Percentiles rank a stretch among this genome's conserved stretches.
phyloP scores from a whole-genome alignment of 225 moss, liverwort and hornwort species.

The Anthoceros angustus region DNA sequence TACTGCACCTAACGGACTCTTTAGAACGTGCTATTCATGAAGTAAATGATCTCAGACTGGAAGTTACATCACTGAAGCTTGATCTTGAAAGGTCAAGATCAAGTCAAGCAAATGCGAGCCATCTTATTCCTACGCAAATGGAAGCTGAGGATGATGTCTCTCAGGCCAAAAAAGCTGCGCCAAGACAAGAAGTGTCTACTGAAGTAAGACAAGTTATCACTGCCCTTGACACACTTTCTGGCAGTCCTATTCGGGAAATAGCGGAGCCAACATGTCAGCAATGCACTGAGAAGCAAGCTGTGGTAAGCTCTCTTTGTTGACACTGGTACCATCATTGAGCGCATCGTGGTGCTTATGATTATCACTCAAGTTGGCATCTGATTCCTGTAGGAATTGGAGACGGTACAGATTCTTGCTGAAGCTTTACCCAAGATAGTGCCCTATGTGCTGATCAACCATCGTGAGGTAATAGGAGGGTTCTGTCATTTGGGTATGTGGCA shows the following conservation, averaged over 20 bases:
- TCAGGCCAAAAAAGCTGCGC: constrained; percentile 11
- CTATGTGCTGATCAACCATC: constrained; percentile 92
- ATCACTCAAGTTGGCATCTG: background rate
- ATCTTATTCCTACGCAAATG: constrained; percentile 8
- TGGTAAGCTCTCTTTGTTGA: background rate
- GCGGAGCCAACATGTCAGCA: background rate
- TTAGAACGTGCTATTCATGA: constrained; percentile 34
- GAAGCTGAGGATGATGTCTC: constrained; percentile 11
- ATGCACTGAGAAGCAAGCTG: background rate
- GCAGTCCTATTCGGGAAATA: no score
- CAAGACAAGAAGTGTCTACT: constrained; percentile 7
- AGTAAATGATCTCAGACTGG: constrained; percentile 60
- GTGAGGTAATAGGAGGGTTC: constrained; percentile 38
- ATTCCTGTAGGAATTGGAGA: constrained; percentile 45
- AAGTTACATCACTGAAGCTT: constrained; percentile 71
- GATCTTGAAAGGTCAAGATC: constrained; percentile 61
- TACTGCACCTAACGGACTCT: constrained; percentile 55
- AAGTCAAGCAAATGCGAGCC: constrained; percentile 19
- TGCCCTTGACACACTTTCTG: no score
- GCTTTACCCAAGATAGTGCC: constrained; percentile 91
- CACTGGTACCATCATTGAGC: background rate
- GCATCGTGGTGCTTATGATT: background rate
- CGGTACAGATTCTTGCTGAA: constrained; percentile 80
- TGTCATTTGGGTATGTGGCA: background rate
- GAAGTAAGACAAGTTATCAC: no score